Evolutionary conservation across 768 basidiomycete species (phyloP).

Genomic region (Leccinum subgranulosum): DNA sequence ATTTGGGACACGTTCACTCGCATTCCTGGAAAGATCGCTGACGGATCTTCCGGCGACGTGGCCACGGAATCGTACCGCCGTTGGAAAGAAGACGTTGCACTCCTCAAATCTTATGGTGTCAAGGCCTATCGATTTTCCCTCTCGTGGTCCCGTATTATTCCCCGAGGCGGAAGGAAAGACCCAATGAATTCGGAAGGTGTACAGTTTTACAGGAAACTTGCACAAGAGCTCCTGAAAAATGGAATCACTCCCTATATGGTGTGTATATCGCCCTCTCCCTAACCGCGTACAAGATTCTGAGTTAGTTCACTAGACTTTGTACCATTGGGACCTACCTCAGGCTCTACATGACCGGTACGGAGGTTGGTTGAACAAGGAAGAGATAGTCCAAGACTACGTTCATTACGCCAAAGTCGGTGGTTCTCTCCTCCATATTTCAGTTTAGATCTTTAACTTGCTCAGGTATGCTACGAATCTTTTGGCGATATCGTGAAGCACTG

Average conservation of each 20-base stretch:
- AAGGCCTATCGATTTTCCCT: slow-evolving; percentile 79
- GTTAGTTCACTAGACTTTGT: background rate
- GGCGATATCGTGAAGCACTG: slow-evolving; percentile 80
- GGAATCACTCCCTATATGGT: slow-evolving; percentile 73
- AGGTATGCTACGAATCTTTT: slow-evolving; percentile 75
- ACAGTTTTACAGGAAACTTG: slow-evolving; percentile 67
- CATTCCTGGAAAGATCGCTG: slow-evolving; percentile 66
- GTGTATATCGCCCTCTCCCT: background rate
- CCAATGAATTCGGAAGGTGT: slow-evolving; percentile 71
- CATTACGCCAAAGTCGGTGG: slow-evolving; percentile 50
- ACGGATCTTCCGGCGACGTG: slow-evolving; percentile 66
- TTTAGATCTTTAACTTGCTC: background rate
- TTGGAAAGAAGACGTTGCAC: slow-evolving; percentile 66
- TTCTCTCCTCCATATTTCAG: background rate
- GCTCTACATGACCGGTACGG: background rate
- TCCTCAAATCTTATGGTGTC: slow-evolving; percentile 63
- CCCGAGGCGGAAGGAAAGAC: slow-evolving; percentile 69
- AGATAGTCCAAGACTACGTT: slow-evolving; percentile 54
- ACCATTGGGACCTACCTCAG: background rate
- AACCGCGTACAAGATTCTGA: background rate
- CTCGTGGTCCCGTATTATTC: slow-evolving; percentile 77
- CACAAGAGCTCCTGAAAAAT: slow-evolving; percentile 61
- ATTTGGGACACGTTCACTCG: slow-evolving; percentile 79
- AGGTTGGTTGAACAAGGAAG: background rate
- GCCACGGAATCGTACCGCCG: slow-evolving; percentile 74